A percentile compares a stretch with the other conserved stretches of the same genome.
phyloP scores from a whole-genome alignment of 2,329 filamentous ascomycete species.

The Biscogniauxia mediterranea region DNA sequence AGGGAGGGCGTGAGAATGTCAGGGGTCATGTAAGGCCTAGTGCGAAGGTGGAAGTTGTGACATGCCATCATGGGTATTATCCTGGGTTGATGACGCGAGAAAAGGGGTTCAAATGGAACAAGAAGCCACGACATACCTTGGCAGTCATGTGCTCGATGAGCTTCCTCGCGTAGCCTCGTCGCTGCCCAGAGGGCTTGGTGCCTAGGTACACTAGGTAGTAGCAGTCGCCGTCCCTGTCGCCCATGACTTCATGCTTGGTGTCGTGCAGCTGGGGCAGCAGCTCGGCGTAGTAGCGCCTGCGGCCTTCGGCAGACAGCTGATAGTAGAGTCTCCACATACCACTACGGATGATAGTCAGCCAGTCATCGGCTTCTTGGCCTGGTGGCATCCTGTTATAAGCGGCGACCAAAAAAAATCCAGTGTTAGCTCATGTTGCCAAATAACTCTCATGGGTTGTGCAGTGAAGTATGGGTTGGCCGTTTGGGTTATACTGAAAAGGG shows the following conservation, averaged over 20 bases:
- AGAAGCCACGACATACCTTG: slow-evolving; percentile 45
- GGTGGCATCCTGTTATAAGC: slow-evolving; percentile 64
- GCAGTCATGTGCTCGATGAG: slow-evolving; percentile 68
- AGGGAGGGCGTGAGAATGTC: no score
- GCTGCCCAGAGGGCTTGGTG: slow-evolving; percentile 66
- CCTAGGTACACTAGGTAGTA: slow-evolving; percentile 87
- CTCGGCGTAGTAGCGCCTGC: slow-evolving; percentile 72
- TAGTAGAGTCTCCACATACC: slow-evolving; percentile 78
- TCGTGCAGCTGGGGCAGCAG: slow-evolving; percentile 72
- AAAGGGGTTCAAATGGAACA: not conserved
- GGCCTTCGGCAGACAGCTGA: slow-evolving; percentile 70
- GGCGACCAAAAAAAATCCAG: not conserved
- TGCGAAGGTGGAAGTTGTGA: no score
- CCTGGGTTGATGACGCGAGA: no score
- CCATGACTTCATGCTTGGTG: slow-evolving; percentile 68
- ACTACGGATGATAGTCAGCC: slow-evolving; percentile 67
- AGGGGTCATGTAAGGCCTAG: no score
- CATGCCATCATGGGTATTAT: not conserved
- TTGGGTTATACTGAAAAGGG: not conserved
- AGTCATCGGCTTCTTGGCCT: slow-evolving; percentile 70
- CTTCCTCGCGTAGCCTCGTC: slow-evolving; percentile 70
- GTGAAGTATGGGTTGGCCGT: not conserved
- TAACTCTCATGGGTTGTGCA: not conserved
- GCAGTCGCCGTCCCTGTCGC: slow-evolving; percentile 61
- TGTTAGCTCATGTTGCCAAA: slow-evolving; percentile 12